These are phyloP conservation scores for Aspergillus neoniger DNA, from an alignment of 2,329 filamentous ascomycete genomes.

Conservation along the genomic window DNA sequence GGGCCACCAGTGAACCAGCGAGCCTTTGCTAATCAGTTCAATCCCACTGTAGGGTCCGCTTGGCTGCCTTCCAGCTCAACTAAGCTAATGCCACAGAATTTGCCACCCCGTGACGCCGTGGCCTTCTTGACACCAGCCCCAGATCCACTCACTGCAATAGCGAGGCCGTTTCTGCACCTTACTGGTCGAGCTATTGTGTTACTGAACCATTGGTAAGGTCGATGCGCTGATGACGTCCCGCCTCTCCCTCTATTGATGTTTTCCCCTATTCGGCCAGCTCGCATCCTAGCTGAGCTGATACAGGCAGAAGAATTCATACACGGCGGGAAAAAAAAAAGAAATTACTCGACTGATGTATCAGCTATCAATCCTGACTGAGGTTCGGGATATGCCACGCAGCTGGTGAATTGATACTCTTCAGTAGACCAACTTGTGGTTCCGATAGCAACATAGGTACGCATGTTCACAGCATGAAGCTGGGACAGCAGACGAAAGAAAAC, in stretches of 20 bases:
- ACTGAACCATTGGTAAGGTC: neutral
- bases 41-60: too few species aligned
- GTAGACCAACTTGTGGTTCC: too few species aligned
- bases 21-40: neutral
- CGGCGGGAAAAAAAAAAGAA: neutral
- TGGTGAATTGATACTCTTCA: too few species aligned
- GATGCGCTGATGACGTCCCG: neutral
- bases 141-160: slow-evolving; percentile 17
- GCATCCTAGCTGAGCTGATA: neutral
- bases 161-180: slow-evolving; percentile 1
- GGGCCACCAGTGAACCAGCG: neutral
- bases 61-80: neutral
- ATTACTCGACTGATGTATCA: neutral
- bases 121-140: slow-evolving; percentile 12
- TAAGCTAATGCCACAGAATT: neutral
- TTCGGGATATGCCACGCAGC: too few species aligned
- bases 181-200: neutral
- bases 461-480: neutral
- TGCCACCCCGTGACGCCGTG: slow-evolving; percentile 13
- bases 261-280: neutral
- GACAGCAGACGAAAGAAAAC: neutral
- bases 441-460: neutral
- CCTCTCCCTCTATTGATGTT: neutral
- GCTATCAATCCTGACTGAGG: neutral
- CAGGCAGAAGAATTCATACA: neutral